These are phyloP conservation scores for Graphilbum fragrans DNA, from an alignment of 2,329 filamentous ascomycete species.

Conservation along the genomic window DNA sequence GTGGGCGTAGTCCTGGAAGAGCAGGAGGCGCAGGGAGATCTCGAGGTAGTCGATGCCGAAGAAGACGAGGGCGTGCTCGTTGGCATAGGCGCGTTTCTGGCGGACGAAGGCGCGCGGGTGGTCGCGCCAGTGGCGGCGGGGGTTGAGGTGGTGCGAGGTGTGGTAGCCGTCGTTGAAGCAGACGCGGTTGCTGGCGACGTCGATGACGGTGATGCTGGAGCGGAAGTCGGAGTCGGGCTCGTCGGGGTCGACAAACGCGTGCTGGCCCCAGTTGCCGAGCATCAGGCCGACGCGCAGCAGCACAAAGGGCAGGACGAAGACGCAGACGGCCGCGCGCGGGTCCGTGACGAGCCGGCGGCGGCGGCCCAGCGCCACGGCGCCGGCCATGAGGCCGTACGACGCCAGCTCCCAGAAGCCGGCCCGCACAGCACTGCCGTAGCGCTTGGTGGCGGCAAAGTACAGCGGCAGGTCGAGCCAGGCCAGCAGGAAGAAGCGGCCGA, in stretches of 20 bases:
- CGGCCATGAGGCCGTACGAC: constrained; percentile 39
- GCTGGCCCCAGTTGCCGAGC: constrained; percentile 77
- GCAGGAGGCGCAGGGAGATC: constrained; percentile 55
- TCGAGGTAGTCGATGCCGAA: constrained; percentile 73
- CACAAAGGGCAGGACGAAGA: constrained; percentile 53
- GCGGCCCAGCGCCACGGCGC: constrained; percentile 9
- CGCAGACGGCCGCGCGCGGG: constrained; percentile 46
- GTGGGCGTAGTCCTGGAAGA: constrained; percentile 61
- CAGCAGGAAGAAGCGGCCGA: constrained; percentile 61
- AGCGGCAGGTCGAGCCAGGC: constrained; percentile 64
- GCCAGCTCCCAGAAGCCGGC: constrained; percentile 48
- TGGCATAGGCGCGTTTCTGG: constrained; percentile 53
- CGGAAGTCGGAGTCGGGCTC: constrained; percentile 69
- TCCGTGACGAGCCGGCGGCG: constrained; percentile 28
- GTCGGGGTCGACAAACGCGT: constrained; percentile 64
- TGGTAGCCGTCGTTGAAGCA: constrained; percentile 80
- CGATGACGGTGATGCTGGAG: constrained; percentile 68
- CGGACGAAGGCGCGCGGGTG: constrained; percentile 63
- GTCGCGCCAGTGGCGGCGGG: constrained; percentile 68
- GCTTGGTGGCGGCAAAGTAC: constrained; percentile 59
- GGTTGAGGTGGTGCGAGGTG: constrained; percentile 71
- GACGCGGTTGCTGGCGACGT: constrained; percentile 67
- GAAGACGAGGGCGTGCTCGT: constrained; percentile 61
- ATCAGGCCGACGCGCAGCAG: constrained; percentile 60
- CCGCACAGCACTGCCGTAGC: constrained; percentile 38